Conservation (phyloP, 2,329 filamentous ascomycete genomes). For the Neofusicoccum parvum region DNA sequence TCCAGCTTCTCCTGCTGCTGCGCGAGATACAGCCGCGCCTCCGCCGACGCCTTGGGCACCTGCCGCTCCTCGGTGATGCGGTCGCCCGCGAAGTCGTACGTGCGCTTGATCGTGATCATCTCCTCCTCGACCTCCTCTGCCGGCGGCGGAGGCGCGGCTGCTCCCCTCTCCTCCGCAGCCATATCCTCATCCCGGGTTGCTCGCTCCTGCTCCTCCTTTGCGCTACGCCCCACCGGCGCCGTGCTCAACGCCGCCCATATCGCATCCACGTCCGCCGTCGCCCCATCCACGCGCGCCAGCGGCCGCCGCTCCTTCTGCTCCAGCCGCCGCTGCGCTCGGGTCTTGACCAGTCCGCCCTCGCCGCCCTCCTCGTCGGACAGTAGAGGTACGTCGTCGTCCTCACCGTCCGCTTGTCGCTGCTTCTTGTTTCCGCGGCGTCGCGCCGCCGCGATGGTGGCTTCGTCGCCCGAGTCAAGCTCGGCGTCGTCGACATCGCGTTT, state of each 20-base stretch:
- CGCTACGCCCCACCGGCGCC: slow-evolving; percentile 37
- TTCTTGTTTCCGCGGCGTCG: slow-evolving; percentile 36
- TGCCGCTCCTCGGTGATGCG: slow-evolving; percentile 72
- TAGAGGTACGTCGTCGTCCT: slow-evolving; percentile 26
- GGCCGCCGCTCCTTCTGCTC: slow-evolving; percentile 65
- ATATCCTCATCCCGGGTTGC: not conserved
- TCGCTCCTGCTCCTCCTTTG: not conserved
- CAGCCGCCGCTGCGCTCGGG: slow-evolving; percentile 67
- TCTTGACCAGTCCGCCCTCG: slow-evolving; percentile 68
- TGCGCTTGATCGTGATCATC: slow-evolving; percentile 66
- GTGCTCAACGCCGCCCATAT: slow-evolving; percentile 69
- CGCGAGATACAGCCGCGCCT: slow-evolving; percentile 55
- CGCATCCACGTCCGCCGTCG: slow-evolving; percentile 72
- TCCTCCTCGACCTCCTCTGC: slow-evolving; percentile 31
- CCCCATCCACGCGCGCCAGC: slow-evolving; percentile 56
- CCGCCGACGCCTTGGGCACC: slow-evolving; percentile 59
- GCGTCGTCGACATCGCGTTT: slow-evolving; percentile 32
- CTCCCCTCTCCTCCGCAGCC: slow-evolving; percentile 11
- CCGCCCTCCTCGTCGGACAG: slow-evolving; percentile 49
- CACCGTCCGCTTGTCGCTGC: slow-evolving; percentile 31
- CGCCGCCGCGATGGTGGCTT: slow-evolving; percentile 65
- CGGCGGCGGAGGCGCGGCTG: not conserved
- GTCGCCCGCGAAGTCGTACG: slow-evolving; percentile 75
- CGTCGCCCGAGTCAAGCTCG: slow-evolving; percentile 64
- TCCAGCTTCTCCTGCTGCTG: slow-evolving; percentile 33